Conservation (phyloP, 2,329 filamentous ascomycete species). For the Davidsoniella australis region DNA sequence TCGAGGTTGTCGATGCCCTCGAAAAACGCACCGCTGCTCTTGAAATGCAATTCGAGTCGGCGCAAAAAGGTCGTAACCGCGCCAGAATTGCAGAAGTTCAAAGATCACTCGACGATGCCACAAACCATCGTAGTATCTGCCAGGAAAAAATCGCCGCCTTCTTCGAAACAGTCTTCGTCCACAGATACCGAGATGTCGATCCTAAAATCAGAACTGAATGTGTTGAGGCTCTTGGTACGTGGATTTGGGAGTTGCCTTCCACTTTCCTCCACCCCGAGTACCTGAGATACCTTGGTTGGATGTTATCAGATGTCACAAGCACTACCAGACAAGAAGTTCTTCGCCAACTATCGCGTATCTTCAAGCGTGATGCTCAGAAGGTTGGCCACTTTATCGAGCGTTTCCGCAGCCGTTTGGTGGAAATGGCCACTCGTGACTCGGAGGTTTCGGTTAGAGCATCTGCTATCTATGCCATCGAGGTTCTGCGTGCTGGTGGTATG, state of each 20-base stretch:
- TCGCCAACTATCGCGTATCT: slow-evolving; percentile 63
- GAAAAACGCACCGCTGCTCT: slow-evolving; percentile 57
- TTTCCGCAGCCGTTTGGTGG: slow-evolving; percentile 71
- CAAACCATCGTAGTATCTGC: slow-evolving; percentile 50
- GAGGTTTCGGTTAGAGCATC: slow-evolving; percentile 66
- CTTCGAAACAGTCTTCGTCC: slow-evolving; percentile 85
- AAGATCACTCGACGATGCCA: slow-evolving; percentile 51
- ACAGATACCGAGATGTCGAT: slow-evolving; percentile 89
- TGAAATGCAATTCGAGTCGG: slow-evolving; percentile 61
- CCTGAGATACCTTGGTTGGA: slow-evolving; percentile 87
- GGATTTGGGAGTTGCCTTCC: slow-evolving; percentile 73
- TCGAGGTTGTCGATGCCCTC: slow-evolving; percentile 53
- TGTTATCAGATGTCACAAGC: slow-evolving; percentile 65
- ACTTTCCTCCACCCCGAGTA: slow-evolving; percentile 84
- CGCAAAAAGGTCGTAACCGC: slow-evolving; percentile 61
- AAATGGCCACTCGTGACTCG: slow-evolving; percentile 78
- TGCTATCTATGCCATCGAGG: slow-evolving; percentile 66
- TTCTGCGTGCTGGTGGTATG: slow-evolving; percentile 66
- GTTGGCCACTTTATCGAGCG: slow-evolving; percentile 86
- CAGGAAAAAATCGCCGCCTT: slow-evolving; percentile 64
- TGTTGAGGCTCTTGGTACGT: slow-evolving; percentile 67
- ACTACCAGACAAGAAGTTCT: slow-evolving; percentile 71
- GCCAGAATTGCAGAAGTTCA: slow-evolving; percentile 58
- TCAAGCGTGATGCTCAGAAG: slow-evolving; percentile 65
- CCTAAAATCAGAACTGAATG: slow-evolving; percentile 78